phyloP scores from a whole-genome alignment of 2,329 filamentous ascomycete genomes.

The Ascocoryne sarcoides region DNA sequence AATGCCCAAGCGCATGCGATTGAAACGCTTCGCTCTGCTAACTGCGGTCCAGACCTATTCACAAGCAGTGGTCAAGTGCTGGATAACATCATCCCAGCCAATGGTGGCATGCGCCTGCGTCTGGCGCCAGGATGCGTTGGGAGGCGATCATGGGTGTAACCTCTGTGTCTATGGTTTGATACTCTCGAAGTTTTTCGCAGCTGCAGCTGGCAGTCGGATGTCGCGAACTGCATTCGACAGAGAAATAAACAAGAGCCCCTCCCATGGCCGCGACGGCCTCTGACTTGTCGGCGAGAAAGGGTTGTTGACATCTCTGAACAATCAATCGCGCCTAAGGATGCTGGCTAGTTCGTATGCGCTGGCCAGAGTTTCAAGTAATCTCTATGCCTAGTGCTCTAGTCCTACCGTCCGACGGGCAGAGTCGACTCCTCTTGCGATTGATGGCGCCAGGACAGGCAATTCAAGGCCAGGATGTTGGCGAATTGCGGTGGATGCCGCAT shows the following conservation, averaged over 20 bases:
- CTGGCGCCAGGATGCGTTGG: slow-evolving; percentile 16
- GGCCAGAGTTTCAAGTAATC: slow-evolving; percentile 26
- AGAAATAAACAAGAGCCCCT: neutral
- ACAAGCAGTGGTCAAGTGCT: slow-evolving; percentile 25
- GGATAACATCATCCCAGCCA: slow-evolving; percentile 22
- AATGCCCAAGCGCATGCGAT: slow-evolving; percentile 18
- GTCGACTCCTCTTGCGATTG: slow-evolving; percentile 13
- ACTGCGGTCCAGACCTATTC: slow-evolving; percentile 21
- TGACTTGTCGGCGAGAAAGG: slow-evolving; percentile 12
- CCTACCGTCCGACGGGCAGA: slow-evolving; percentile 9
- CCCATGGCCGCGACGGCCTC: slow-evolving; percentile 6
- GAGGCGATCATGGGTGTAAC: slow-evolving; percentile 18
- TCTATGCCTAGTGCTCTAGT: slow-evolving; percentile 20
- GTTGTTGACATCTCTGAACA: slow-evolving; percentile 3
- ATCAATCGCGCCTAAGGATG: slow-evolving; percentile 20
- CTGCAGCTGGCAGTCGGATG: neutral
- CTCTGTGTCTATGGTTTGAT: slow-evolving; percentile 15
- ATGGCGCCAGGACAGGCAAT: slow-evolving; percentile 15
- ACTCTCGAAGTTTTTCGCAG: slow-evolving; percentile 8
- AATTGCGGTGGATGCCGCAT: slow-evolving; percentile 16
- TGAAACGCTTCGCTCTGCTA: slow-evolving; percentile 11
- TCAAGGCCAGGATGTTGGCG: slow-evolving; percentile 10
- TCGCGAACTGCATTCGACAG: slow-evolving; percentile 11
- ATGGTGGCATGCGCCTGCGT: slow-evolving; percentile 24
- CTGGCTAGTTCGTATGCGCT: slow-evolving; percentile 26